Base-by-base conservation (phyloP, 2,329 filamentous ascomycete genomes). In the Aspergillus pseudoviridinutans region DNA sequence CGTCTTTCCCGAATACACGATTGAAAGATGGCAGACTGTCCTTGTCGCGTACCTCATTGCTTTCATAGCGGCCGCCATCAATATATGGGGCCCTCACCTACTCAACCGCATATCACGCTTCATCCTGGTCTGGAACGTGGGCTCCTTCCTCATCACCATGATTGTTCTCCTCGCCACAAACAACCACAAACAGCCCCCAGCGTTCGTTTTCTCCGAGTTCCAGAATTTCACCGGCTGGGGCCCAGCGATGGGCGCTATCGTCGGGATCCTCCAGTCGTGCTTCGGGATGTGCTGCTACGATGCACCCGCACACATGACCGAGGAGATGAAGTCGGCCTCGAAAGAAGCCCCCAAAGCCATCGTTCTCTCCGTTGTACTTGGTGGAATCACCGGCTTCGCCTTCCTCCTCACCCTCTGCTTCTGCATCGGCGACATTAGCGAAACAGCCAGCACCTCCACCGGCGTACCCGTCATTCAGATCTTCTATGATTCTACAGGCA, bases 11-110 rank as follows among this genome's bases (percentile, higher is more conserved):
- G 68, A 69, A 9, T 85, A 80, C 59, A 75, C 69, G 1, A 84
- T 84, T 55, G 71, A 83, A 61, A 74, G 82, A 38, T 85, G 82
- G 82, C 82, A 84, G 58, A 81, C 79, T 0, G 80, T 83, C 0
- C 71, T 84, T 2, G 72, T 84, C 0, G 76, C 82, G 3, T 84
- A 83, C 58, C 66, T 76, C 8, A 74, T 84, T 38, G 78, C 79
- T 0, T 58, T 77, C 10, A 53, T 80, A 6, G 78, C 79, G 2
- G 69, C 79, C 0, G 68, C 66, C 2, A 71, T 80, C 55, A 85
- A 84, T 61, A 72, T 83, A 49, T 82, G 77, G 68, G 72, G 79
- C 2, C 75, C 81, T 0, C 77, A 79, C 44, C 70, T 82, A 4
- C 72, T 85, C 12, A 79, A 84, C 63, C 79, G 76, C 53, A 75